A percentile compares a stretch with the other conserved stretches of the same genome.
Conservation (phyloP, 1,284 basidiomycete genomes). For the Volvariella surrecta region DNA sequence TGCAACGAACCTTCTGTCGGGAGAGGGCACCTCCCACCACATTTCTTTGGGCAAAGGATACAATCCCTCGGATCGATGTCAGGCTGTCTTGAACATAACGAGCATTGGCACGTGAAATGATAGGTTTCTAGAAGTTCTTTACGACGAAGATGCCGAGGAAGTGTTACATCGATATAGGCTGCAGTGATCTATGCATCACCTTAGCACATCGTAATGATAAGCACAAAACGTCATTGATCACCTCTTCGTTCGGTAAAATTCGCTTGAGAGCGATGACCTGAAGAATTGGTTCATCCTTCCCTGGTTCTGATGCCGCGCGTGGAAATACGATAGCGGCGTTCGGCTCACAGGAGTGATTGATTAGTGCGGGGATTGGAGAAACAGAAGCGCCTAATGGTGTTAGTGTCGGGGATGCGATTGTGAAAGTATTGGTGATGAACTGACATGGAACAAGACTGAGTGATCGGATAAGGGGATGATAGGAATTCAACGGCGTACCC, state of each 20-base stretch:
- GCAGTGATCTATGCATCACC: conserved; percentile 38
- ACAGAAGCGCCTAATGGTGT: conserved; percentile 76
- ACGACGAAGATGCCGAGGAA: conserved; percentile 52
- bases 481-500: conserved; percentile 30
- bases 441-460: conserved; percentile 19
- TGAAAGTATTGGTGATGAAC: conserved; percentile 88
- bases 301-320: conserved; percentile 24
- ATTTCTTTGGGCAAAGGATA: conserved; percentile 56
- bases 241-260: conserved; percentile 65
- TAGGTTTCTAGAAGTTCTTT: conserved; percentile 65
- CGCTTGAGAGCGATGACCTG: conserved; percentile 63
- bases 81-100: conserved; percentile 35
- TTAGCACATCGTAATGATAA: conserved; percentile 1
- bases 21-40: conserved; percentile 50
- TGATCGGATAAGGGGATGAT: conserved; percentile 1
- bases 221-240: conserved; percentile 20
- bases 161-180: conserved; percentile 80
- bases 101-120: conserved; percentile 72
- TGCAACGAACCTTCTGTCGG: conserved; percentile 48
- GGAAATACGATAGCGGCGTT: conserved; percentile 91
- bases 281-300: conserved; percentile 51
- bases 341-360: conserved; percentile 89
- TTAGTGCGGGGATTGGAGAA: conserved; percentile 70
- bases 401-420: conserved; percentile 69
- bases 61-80: conserved; percentile 61